Conservation (phyloP, 805 yeast species). For the Candida oleophila region DNA sequence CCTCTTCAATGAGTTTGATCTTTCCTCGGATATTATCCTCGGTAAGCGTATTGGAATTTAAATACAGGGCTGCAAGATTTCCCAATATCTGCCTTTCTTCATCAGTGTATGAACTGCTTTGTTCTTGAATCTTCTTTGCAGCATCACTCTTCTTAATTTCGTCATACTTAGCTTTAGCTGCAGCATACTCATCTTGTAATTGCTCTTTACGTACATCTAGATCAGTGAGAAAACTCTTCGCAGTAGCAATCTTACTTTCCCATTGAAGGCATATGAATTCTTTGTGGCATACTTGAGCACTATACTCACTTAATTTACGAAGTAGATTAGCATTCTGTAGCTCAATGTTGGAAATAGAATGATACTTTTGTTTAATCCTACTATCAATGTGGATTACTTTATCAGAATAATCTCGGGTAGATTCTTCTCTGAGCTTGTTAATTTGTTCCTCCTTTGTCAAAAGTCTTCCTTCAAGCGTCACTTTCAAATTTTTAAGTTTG, state of each 20-base stretch:
- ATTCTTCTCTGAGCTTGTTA: conserved; percentile 32
- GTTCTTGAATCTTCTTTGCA: conserved; percentile 32
- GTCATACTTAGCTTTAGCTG: conserved; percentile 32
- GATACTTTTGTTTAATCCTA: conserved; percentile 21
- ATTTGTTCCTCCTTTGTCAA: conserved; percentile 25
- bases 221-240: conserved; percentile 23
- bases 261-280: conserved; percentile 15
- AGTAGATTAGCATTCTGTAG: conserved; percentile 21
- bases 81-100: conserved; percentile 40
- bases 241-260: conserved; percentile 18
- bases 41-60: conserved; percentile 34
- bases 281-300: conserved; percentile 12
- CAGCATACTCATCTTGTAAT: conserved; percentile 30
- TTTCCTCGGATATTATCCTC: conserved; percentile 35
- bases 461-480: conserved; percentile 22
- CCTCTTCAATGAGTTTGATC: conserved; percentile 48
- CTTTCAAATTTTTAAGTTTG: conserved; percentile 8
- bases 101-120: conserved; percentile 34
- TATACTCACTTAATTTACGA: conserved; percentile 17
- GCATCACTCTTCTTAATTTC: conserved; percentile 42
- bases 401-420: conserved; percentile 41
- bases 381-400: conserved; percentile 34
- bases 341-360: conserved; percentile 16
- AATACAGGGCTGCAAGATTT: conserved; percentile 37
- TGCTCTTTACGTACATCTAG: conserved; percentile 24